Percentiles rank a stretch among this genome's conserved stretches.
These are phyloP conservation scores for Hanseniaspora opuntiae DNA, from an alignment of 805 yeast species.

Conservation along the genomic window DNA sequence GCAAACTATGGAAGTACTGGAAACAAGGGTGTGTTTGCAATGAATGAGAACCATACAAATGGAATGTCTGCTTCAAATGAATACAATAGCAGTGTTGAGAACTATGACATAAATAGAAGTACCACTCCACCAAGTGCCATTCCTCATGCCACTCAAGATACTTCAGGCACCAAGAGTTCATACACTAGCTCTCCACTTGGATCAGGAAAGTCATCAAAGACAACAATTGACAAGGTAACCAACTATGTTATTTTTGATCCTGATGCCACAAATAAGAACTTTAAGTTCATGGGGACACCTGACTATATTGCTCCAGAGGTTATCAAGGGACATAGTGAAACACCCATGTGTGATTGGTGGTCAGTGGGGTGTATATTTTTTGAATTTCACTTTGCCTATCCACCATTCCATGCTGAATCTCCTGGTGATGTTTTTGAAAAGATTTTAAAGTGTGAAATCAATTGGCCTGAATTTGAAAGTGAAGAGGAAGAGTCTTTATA, in stretches of 20 bases:
- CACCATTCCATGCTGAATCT: conserved; percentile 79
- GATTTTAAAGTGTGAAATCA: conserved; percentile 57
- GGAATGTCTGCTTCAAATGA: neutral
- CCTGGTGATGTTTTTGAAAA: conserved; percentile 75
- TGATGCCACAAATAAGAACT: conserved; percentile 34
- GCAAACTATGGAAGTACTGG: neutral
- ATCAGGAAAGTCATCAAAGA: neutral
- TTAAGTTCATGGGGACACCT: conserved; percentile 88
- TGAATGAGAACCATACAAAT: neutral
- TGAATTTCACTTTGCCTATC: conserved; percentile 82
- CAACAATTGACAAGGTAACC: conserved; percentile 15
- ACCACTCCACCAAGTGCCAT: conserved; percentile 8
- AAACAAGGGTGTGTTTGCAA: neutral
- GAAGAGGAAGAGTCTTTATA: conserved; percentile 38
- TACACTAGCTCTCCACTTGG: conserved; percentile 11
- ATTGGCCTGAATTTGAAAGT: conserved; percentile 64
- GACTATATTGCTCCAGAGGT: conserved; percentile 97
- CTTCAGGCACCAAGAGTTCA: conserved; percentile 28
- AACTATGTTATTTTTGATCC: conserved; percentile 67
- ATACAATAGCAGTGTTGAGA: neutral
- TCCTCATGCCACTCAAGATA: conserved; percentile 13
- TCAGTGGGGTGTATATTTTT: conserved; percentile 89
- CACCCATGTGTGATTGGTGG: conserved; percentile 74
- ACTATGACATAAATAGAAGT: conserved; percentile 9
- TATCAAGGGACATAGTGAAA: conserved; percentile 69